Conservation (phyloP, 768 basidiomycete genomes). For the Boletus rex-veris region DNA sequence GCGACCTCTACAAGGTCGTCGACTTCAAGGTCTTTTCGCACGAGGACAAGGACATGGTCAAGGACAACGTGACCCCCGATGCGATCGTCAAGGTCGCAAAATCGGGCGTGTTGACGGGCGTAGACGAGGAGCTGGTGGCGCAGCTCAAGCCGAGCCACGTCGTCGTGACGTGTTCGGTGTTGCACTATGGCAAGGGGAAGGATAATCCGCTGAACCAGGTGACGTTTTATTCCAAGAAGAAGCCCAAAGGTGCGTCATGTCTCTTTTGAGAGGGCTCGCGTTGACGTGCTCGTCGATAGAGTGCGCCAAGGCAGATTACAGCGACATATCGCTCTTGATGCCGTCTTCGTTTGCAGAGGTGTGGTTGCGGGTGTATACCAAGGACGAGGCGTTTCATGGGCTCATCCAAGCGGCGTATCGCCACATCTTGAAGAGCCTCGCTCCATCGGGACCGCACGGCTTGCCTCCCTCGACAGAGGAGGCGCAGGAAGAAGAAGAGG, state of each 20-base stretch:
- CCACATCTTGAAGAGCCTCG: constrained; percentile 31
- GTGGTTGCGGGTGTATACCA: constrained; percentile 67
- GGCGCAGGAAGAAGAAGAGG: constrained; percentile 7
- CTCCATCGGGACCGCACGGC: neutral
- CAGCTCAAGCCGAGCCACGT: constrained; percentile 48
- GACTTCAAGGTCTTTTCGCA: constrained; percentile 55
- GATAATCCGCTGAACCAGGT: constrained; percentile 66
- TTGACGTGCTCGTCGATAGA: constrained; percentile 30
- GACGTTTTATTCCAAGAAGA: constrained; percentile 70
- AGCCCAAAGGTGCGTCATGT: constrained; percentile 47
- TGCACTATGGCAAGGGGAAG: constrained; percentile 78
- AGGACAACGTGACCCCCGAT: constrained; percentile 34
- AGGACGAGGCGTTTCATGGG: constrained; percentile 52
- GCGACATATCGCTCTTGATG: constrained; percentile 63
- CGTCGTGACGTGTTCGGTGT: constrained; percentile 56
- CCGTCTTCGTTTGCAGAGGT: constrained; percentile 67
- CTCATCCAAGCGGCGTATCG: constrained; percentile 71
- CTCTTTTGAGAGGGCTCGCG: neutral
- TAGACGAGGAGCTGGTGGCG: constrained; percentile 29
- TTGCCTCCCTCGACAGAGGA: neutral
- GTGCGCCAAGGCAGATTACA: constrained; percentile 42
- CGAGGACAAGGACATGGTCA: constrained; percentile 26
- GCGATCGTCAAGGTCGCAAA: constrained; percentile 44
- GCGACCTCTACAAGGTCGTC: constrained; percentile 68
- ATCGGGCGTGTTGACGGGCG: constrained; percentile 21